Conservation (phyloP, 2,329 filamentous ascomycete genomes). For the Paecilomyces dactylethromorphus region DNA sequence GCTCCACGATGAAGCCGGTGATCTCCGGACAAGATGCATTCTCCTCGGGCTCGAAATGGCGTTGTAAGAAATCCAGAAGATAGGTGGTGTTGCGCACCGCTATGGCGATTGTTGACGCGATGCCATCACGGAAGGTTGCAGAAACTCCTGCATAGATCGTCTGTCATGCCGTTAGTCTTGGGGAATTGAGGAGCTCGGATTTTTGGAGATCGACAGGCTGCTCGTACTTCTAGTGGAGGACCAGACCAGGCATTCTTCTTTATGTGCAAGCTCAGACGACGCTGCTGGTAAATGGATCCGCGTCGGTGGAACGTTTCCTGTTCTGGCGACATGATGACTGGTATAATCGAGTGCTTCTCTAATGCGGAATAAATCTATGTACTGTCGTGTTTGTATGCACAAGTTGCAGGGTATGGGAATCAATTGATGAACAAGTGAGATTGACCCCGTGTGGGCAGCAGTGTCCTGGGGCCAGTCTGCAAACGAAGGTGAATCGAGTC, state of each 20-base stretch:
- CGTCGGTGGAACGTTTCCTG: constrained; percentile 17
- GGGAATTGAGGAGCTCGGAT: background rate
- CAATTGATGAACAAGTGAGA: background rate
- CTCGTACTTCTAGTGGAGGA: constrained; percentile 31
- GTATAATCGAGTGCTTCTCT: background rate
- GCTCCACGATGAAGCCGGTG: constrained; percentile 53
- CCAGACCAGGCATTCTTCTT: constrained; percentile 28
- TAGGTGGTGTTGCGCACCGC: constrained; percentile 70
- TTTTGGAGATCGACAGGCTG: background rate
- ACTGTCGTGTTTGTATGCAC: background rate
- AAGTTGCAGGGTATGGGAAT: background rate
- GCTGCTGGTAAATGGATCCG: constrained; percentile 26
- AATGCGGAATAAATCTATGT: background rate
- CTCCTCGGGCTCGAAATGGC: constrained; percentile 46
- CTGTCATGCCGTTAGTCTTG: constrained; percentile 13
- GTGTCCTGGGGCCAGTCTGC: background rate
- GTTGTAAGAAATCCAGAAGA: constrained; percentile 64
- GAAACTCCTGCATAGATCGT: constrained; percentile 38
- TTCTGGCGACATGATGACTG: background rate
- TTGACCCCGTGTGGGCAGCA: background rate
- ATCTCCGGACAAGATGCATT: constrained; percentile 40
- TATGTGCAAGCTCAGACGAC: constrained; percentile 23
- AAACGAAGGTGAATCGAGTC: background rate
- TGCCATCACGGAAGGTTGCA: constrained; percentile 24
- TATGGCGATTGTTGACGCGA: constrained; percentile 55